A percentile compares a stretch with the other conserved stretches of the same genome.
Evolutionary conservation across 2,329 filamentous ascomycete genomes (phyloP).

Genomic region (Tolypocladium paradoxum): DNA sequence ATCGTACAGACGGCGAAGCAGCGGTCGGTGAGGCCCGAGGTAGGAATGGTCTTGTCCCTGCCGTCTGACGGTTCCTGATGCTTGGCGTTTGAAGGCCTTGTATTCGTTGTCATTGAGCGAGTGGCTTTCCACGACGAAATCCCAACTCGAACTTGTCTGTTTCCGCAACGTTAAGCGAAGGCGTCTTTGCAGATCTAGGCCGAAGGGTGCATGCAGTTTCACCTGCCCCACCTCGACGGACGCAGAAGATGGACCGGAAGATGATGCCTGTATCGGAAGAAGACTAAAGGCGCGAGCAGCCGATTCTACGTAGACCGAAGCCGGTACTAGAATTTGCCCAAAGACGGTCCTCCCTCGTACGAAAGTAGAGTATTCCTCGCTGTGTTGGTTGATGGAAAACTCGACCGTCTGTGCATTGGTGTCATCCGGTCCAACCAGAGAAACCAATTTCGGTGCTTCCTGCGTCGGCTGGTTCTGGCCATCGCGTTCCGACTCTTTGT

Average conservation of each 20-base stretch:
- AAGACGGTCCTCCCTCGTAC: background rate
- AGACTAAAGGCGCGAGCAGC: background rate
- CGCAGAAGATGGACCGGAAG: background rate
- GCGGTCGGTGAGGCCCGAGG: background rate
- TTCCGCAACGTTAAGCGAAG: background rate
- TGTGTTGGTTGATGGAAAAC: background rate
- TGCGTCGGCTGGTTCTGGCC: background rate
- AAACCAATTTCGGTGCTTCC: background rate
- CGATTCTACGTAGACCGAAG: constrained; percentile 1
- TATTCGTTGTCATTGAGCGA: background rate
- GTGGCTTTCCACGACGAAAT: background rate
- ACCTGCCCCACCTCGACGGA: background rate
- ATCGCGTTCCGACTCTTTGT: background rate
- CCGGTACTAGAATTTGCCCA: background rate
- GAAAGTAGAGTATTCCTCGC: background rate
- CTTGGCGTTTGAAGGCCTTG: background rate
- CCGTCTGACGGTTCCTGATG: background rate
- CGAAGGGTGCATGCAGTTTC: background rate
- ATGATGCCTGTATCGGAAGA: background rate
- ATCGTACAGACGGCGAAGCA: background rate
- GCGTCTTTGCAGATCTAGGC: background rate
- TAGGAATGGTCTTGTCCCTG: background rate
- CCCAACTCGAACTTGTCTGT: background rate
- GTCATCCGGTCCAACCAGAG: background rate
- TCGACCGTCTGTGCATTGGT: background rate